Base-by-base conservation (phyloP, 805 yeast species). In the Kuraishia piskuri region DNA sequence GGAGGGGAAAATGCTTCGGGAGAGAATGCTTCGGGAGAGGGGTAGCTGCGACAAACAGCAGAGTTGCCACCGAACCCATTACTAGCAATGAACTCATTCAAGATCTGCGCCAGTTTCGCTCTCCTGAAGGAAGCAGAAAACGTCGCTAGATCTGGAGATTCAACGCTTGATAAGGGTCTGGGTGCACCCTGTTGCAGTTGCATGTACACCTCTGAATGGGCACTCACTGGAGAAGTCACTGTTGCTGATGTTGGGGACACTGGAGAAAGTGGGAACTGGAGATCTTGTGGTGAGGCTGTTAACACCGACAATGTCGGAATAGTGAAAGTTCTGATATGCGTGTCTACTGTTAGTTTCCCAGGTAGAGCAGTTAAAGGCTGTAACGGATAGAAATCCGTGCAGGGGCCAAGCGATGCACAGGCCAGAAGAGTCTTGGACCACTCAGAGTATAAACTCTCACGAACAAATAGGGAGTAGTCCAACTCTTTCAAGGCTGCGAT, bases 381-480 rank as follows among this genome's bases (percentile, higher is more conserved):
- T 19, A 26, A n/a, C n/a, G n/a, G n/a, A n/a, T n/a, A n/a, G n/a
- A n/a, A 9, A 20, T 46, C 49, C 14, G 49, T 17, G 49, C 8
- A 17, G 5, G 37, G 17, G 19, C 22, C 44, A 19, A 25, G 4
- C n/a, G 47, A 24, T 2, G 31, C 48, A 3, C 48, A n/a, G 17
- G 7, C 17, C 23, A 50, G 19, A 9, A 44, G 22, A 20, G 31
- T 7, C 22, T 17, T n/a, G n/a, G 46, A 21, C 54, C 54, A 72
- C 14, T 66, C 72, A 54, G 72, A 75, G 61, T 78, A 83, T 45
- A 72, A 71, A 22, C 66, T 65, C 24, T 69, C 73, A 49, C 79
- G 77, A 47, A 88, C 71, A 64, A 76, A 79, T 26, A 85, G 63
- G 46, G 78, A 71, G 71, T 84, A 87, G 60, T 82, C 75, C 52